Percentiles rank a stretch among this genome's conserved stretches.
phyloP scores from a whole-genome alignment of 164 flowering plant genomes.

The Chloranthus sessilifolius region DNA sequence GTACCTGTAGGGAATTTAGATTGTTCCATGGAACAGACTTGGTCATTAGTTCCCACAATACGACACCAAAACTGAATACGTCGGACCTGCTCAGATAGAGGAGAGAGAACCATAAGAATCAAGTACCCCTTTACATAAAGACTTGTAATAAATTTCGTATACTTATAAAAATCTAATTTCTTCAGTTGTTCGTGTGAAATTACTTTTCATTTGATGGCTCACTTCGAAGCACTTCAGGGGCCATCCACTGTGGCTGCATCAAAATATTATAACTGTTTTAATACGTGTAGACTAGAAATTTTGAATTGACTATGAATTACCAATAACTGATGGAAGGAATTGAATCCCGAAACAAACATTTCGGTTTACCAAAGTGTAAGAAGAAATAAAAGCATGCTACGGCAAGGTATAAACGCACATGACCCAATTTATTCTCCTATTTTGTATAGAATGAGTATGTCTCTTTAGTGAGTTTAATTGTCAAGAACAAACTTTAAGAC shows the following conservation, averaged over 20 bases:
- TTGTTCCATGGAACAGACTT: slow-evolving; percentile 65
- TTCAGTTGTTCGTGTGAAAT: slow-evolving; percentile 6
- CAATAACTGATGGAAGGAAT: not conserved
- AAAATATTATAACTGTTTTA: slow-evolving; percentile 2
- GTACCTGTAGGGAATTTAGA: slow-evolving; percentile 69
- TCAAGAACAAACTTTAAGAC: not conserved
- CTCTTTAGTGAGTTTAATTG: not conserved
- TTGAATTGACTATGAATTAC: not conserved
- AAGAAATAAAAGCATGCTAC: not conserved
- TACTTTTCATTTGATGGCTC: slow-evolving; percentile 94
- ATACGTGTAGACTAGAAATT: not conserved
- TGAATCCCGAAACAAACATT: not conserved
- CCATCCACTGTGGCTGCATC: slow-evolving; percentile 97
- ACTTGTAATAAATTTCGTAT: not conserved
- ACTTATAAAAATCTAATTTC: not conserved
- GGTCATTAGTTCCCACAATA: slow-evolving; percentile 85
- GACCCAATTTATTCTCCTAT: not conserved
- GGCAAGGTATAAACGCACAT: not conserved
- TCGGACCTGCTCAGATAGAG: slow-evolving; percentile 53
- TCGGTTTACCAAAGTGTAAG: not conserved
- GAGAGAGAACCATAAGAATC: not conserved
- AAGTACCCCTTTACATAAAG: not conserved
- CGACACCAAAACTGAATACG: slow-evolving; percentile 85
- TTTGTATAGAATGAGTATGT: too few relatives aligned
- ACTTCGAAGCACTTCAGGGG: slow-evolving; percentile 93